Evolutionary conservation across 2,329 filamentous ascomycete species (phyloP), one percentile per base, ranked within the genome.

Genomic region (Sporothrix brasiliensis): DNA sequence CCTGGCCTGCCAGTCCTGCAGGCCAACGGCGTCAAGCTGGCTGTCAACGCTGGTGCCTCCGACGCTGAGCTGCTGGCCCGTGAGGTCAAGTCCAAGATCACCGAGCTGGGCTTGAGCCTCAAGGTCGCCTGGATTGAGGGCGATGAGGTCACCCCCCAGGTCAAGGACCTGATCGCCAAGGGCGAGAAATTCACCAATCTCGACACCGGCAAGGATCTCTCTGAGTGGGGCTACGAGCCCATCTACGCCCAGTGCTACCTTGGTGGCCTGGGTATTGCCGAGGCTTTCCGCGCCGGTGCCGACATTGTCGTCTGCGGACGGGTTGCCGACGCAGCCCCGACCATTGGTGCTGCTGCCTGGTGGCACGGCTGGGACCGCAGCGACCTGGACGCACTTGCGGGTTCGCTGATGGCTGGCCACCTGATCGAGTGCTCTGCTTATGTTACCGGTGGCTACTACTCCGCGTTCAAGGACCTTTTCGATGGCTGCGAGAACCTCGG

Each of bases 341-440:
- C 83, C 0, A 83, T 85, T 30, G 83, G 81, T 0, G 82, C 82
- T 0, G 82, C 83, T 0, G 81, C 80, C 79, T 85, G 77, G 73
- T 85, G 83, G 84, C 78, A 84, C 72, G 75, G 77, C 2, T 86
- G 83, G 83, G 70, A 70, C 2, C 78, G 80, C 34, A 78, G 74
- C 10, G 78, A 81, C 44, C 84, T 81, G 67, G 79, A 85, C 70
- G 71, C 76, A 39, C 79, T 85, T 14, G 83, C 82, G 1, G 80
- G 81, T 0, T 75, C 80, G 5, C 73, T 83, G 4, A 77, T 84
- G 52, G 79, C 80, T 3, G 81, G 81, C 0, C 80, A 83, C 75
- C 73, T 83, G 47, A 82, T 83, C 69, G 81, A 83, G 73, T 83
- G 81, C 73, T 80, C 79, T 7, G 77, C 80, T 1, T 85, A 84